phyloP scores from a whole-genome alignment of 1,284 basidiomycete species.

The Stygiomarasmius scandens region DNA sequence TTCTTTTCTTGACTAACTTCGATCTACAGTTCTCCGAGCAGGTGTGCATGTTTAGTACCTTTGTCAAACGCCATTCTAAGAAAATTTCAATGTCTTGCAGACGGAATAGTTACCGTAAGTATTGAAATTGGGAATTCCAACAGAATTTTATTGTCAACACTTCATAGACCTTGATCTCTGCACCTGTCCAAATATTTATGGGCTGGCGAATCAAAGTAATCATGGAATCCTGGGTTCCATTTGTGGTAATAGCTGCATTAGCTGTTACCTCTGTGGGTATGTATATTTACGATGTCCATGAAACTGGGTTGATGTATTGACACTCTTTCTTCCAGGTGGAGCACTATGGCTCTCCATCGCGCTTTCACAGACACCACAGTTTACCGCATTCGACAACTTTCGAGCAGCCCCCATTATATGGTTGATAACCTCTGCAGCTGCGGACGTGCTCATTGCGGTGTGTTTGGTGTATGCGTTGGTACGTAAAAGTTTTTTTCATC shows the following conservation, averaged over 20 bases:
- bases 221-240: constrained; percentile 2
- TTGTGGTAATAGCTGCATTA: background rate
- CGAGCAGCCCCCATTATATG: constrained; percentile 8
- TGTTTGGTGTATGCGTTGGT: constrained; percentile 12
- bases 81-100: background rate
- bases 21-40: background rate
- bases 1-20: background rate
- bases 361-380: background rate
- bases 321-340: constrained; percentile 2
- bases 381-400: constrained; percentile 2
- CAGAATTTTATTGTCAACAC: background rate
- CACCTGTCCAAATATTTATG: constrained; percentile 28
- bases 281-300: background rate
- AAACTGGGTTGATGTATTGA: no score
- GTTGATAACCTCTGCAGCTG: constrained; percentile 14
- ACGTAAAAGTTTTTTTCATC: background rate
- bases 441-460: constrained; percentile 13
- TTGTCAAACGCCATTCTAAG: background rate
- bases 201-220: constrained; percentile 24
- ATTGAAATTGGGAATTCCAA: no score
- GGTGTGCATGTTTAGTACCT: background rate
- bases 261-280: constrained; percentile 11
- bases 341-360: constrained; percentile 5
- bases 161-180: constrained; percentile 24
- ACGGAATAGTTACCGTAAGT: background rate